These are phyloP conservation scores for Scedosporium aurantiacum DNA, from an alignment of 2,329 filamentous ascomycete genomes.

Conservation along the genomic window DNA sequence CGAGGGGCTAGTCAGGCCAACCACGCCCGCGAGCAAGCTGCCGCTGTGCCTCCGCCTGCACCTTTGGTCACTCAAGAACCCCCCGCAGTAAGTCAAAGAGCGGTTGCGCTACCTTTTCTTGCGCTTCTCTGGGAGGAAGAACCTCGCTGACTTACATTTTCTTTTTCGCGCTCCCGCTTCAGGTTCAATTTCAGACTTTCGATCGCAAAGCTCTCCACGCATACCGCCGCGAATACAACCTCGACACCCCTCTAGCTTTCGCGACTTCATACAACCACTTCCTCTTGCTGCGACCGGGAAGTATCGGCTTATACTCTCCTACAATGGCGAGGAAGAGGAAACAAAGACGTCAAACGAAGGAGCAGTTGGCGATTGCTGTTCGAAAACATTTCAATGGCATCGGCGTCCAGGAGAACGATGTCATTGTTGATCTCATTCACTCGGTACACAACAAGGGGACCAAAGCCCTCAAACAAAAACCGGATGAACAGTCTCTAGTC, in stretches of 20 bases:
- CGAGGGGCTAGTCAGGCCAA: slow-evolving; percentile 42
- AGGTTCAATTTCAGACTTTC: slow-evolving; percentile 59
- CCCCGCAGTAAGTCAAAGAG: slow-evolving; percentile 7
- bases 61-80: slow-evolving; percentile 16
- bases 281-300: slow-evolving; percentile 47
- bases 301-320: slow-evolving; percentile 61
- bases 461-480: neutral
- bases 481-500: slow-evolving; percentile 17
- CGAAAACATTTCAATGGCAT: slow-evolving; percentile 76
- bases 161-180: slow-evolving; percentile 3
- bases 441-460: slow-evolving; percentile 43
- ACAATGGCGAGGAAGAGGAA: slow-evolving; percentile 55
- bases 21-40: slow-evolving; percentile 33
- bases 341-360: slow-evolving; percentile 57
- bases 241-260: slow-evolving; percentile 62
- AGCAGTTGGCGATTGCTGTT: slow-evolving; percentile 60
- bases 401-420: slow-evolving; percentile 70
- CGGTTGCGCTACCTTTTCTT: neutral
- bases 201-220: slow-evolving; percentile 57
- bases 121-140: neutral
- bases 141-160: slow-evolving; percentile 6
- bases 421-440: slow-evolving; percentile 70
- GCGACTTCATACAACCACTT: slow-evolving; percentile 50
- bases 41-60: slow-evolving; percentile 15
- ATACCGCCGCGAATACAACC: slow-evolving; percentile 63